Conservation (phyloP, 495 filamentous ascomycete species). For the Aspergillus saccharolyticus region DNA sequence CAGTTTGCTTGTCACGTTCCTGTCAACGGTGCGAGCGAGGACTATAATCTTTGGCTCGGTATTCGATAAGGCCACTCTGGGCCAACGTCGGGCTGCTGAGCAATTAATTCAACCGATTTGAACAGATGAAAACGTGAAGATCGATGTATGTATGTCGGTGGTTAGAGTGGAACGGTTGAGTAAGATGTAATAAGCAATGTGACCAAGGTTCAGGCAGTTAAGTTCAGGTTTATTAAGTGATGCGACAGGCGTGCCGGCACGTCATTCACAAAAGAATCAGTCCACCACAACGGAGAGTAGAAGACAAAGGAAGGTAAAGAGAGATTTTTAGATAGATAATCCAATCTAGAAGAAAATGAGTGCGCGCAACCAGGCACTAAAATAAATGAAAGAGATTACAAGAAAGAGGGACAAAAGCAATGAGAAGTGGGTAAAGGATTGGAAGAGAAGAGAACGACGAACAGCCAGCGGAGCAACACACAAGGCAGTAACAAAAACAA, state of each 20-base stretch:
- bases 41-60: neutral
- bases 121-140: neutral
- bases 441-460: slow-evolving; percentile 1
- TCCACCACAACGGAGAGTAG: slow-evolving; percentile 7
- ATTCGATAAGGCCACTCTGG: neutral
- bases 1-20: neutral
- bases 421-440: neutral
- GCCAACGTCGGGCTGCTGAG: neutral
- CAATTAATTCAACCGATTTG: neutral
- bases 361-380: neutral
- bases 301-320: neutral
- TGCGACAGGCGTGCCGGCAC: slow-evolving; percentile 16
- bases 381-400: neutral
- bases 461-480: neutral
- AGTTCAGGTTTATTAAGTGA: slow-evolving; percentile 5
- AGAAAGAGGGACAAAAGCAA: neutral
- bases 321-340: neutral
- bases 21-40: neutral
- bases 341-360: neutral
- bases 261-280: slow-evolving; percentile 7
- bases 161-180: slow-evolving; percentile 9
- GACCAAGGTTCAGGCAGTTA: neutral
- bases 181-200: slow-evolving; percentile 2
- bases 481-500: neutral
- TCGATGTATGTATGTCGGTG: neutral